Evolutionary conservation across 345 rosid genomes (phyloP).

Genomic region (Euclidium syriacum): DNA sequence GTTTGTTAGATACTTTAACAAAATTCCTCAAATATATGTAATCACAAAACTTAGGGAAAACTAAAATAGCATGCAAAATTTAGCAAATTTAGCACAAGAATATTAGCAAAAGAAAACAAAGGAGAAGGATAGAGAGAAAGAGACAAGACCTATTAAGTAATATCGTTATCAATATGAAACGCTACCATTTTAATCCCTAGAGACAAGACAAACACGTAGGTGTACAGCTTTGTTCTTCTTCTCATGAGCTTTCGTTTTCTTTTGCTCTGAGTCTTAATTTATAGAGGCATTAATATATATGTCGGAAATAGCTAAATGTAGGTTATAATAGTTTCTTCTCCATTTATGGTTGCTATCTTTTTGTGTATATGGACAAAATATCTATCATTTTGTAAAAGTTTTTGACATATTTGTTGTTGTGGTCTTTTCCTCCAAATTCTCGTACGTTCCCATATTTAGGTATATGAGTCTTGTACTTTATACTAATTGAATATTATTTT

Average conservation of each 20-base stretch:
- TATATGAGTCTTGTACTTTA: neutral
- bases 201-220: constrained; percentile 19
- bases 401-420: neutral
- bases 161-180: constrained; percentile 54
- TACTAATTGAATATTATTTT: too few relatives aligned
- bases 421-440: neutral
- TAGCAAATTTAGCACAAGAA: too few relatives aligned
- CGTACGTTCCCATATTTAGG: constrained; percentile 15
- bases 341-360: neutral
- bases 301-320: constrained; percentile 23
- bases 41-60: too few relatives aligned
- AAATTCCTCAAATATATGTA: too few relatives aligned
- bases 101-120: constrained; percentile 19
- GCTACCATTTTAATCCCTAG: constrained; percentile 30
- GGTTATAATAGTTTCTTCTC: neutral
- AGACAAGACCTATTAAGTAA: constrained; percentile 53
- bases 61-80: too few relatives aligned
- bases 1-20: too few relatives aligned
- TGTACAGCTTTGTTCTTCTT: constrained; percentile 21
- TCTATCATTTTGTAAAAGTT: neutral
- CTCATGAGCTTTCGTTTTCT: constrained; percentile 27
- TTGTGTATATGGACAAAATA: neutral
- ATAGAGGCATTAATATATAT: constrained; percentile 15
- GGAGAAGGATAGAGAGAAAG: constrained; percentile 36
- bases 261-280: constrained; percentile 15